Conservation (phyloP, 1,284 basidiomycete species). For the Sporisorium exsertum region DNA sequence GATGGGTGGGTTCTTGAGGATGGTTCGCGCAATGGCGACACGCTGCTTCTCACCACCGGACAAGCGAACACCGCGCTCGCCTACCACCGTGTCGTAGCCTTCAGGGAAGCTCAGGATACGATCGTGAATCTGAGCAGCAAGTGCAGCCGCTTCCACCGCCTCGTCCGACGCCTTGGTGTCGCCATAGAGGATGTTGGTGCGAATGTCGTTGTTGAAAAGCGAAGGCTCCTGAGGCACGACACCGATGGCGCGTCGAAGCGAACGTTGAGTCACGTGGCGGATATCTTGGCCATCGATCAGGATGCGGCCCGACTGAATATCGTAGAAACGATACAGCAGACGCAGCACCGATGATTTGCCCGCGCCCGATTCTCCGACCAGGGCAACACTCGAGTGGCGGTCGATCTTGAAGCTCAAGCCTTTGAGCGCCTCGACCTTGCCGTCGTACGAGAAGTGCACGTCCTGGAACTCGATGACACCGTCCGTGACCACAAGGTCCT, state of each 20-base stretch:
- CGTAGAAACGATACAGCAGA: slow-evolving; percentile 89
- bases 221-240: slow-evolving; percentile 72
- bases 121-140: slow-evolving; percentile 67
- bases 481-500: slow-evolving; percentile 78
- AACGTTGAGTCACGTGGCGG: slow-evolving; percentile 81
- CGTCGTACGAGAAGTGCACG: slow-evolving; percentile 76
- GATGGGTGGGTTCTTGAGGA: slow-evolving; percentile 86
- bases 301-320: slow-evolving; percentile 73
- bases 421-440: slow-evolving; percentile 78
- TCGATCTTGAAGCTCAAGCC: slow-evolving; percentile 85
- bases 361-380: slow-evolving; percentile 75
- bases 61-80: slow-evolving; percentile 83
- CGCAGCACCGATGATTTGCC: slow-evolving; percentile 86
- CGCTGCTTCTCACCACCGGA: slow-evolving; percentile 79
- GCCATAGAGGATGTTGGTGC: slow-evolving; percentile 65
- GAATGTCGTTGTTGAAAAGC: slow-evolving; percentile 84
- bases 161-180: slow-evolving; percentile 60
- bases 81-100: slow-evolving; percentile 80
- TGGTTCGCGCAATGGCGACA: slow-evolving; percentile 85
- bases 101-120: slow-evolving; percentile 77
- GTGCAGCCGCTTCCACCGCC: slow-evolving; percentile 58
- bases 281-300: slow-evolving; percentile 85
- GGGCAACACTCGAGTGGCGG: slow-evolving; percentile 72
- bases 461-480: slow-evolving; percentile 82
- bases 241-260: slow-evolving; percentile 82